Conservation (phyloP, 768 basidiomycete genomes). For the Erythrobasidium yunnanense region DNA sequence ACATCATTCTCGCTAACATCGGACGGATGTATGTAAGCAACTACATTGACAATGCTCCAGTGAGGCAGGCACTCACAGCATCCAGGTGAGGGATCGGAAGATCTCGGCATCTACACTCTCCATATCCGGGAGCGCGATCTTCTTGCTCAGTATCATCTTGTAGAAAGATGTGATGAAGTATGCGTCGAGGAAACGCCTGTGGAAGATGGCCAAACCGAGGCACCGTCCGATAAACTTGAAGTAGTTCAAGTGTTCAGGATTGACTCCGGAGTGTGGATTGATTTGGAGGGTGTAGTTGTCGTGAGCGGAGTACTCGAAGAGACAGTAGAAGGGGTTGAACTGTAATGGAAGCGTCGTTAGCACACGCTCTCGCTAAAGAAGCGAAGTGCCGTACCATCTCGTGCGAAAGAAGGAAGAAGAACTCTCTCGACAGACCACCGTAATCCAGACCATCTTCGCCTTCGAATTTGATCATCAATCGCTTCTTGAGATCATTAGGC, state of each 20-base stretch:
- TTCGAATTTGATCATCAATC: constrained; percentile 94
- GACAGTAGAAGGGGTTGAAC: constrained; percentile 83
- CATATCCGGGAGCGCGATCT: constrained; percentile 81
- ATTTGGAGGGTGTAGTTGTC: constrained; percentile 99
- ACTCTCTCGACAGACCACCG: constrained; percentile 94
- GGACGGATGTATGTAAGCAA: too few relatives aligned
- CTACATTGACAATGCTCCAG: too few relatives aligned
- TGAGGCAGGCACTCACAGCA: constrained; percentile 88
- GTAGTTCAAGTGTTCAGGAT: constrained; percentile 98
- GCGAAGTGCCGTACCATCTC: constrained; percentile 72
- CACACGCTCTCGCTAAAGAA: background rate
- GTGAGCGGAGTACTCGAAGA: constrained; percentile 99
- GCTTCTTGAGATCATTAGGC: constrained; percentile 94
- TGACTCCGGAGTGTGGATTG: constrained; percentile 85
- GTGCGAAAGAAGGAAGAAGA: constrained; percentile 98
- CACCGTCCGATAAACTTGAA: constrained; percentile 99
- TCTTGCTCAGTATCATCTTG: constrained; percentile 99
- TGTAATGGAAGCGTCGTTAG: background rate
- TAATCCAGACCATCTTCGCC: constrained; percentile 99
- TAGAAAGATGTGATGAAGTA: constrained; percentile 99
- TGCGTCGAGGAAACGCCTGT: constrained; percentile 94
- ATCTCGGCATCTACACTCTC: constrained; percentile 95
- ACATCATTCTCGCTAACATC: constrained; percentile 83
- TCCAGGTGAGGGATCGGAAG: constrained; percentile 92
- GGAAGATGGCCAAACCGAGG: constrained; percentile 93